Conservation (phyloP, 352 stramenopile species). For the Thalassiosira exigua region DNA sequence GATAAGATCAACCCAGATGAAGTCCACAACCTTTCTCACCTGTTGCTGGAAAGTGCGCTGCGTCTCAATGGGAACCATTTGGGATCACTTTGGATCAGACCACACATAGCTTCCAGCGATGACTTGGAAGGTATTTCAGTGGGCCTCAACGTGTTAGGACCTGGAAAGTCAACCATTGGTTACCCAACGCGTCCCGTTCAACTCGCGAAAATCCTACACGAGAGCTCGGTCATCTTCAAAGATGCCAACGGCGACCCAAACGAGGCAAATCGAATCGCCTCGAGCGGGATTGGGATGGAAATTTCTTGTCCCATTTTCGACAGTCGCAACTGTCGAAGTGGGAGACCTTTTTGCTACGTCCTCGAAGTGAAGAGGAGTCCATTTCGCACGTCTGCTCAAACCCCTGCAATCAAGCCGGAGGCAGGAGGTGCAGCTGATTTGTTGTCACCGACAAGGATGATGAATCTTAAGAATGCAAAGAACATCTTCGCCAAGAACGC, state of each 20-base stretch:
- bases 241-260: constrained; percentile 60
- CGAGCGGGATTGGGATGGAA: constrained; percentile 74
- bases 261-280: constrained; percentile 59
- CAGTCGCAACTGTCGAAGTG: constrained; percentile 38
- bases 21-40: constrained; percentile 77
- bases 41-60: constrained; percentile 84
- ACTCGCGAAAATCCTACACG: constrained; percentile 82
- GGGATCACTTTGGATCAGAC: constrained; percentile 84
- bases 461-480: constrained; percentile 52
- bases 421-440: constrained; percentile 18
- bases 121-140: constrained; percentile 23
- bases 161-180: constrained; percentile 35
- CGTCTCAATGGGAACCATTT: constrained; percentile 75
- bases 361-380: constrained; percentile 83
- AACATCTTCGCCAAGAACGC: constrained; percentile 46
- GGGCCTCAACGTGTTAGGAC: constrained; percentile 15
- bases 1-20: constrained; percentile 64
- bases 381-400: constrained; percentile 44
- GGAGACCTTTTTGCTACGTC: constrained; percentile 84
- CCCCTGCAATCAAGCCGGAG: constrained; percentile 29
- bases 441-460: constrained; percentile 38
- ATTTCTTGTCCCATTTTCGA: constrained; percentile 78
- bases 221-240: constrained; percentile 79
- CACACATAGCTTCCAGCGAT: constrained; percentile 53
- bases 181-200: constrained; percentile 80